Evolutionary conservation across 2,329 filamentous ascomycete genomes (phyloP).

Genomic region (Pseudogymnoascus sp.): DNA sequence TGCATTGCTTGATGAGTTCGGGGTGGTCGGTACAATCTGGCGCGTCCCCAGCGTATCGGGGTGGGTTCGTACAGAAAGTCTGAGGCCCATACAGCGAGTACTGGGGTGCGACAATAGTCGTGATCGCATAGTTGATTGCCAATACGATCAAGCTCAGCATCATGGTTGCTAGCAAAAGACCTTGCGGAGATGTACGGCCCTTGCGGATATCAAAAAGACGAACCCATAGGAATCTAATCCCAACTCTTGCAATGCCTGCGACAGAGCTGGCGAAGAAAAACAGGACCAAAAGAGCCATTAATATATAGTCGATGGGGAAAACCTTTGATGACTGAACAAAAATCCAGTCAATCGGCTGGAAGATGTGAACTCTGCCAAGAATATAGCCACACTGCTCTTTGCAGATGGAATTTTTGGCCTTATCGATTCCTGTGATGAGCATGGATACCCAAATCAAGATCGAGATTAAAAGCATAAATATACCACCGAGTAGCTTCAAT

Average conservation of each 20-base stretch:
- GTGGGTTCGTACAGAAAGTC: slow-evolving; percentile 77
- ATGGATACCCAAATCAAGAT: slow-evolving; percentile 82
- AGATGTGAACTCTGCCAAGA: slow-evolving; percentile 77
- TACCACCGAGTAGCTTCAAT: slow-evolving; percentile 78
- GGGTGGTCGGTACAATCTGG: slow-evolving; percentile 69
- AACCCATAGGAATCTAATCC: slow-evolving; percentile 95
- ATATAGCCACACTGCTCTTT: slow-evolving; percentile 89
- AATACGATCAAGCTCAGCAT: slow-evolving; percentile 84
- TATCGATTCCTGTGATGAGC: slow-evolving; percentile 93
- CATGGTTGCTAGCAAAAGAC: slow-evolving; percentile 82
- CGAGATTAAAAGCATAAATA: slow-evolving; percentile 68
- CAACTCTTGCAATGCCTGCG: slow-evolving; percentile 75
- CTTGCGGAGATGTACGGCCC: slow-evolving; percentile 84
- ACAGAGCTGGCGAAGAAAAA: slow-evolving; percentile 87
- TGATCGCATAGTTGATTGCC: slow-evolving; percentile 85
- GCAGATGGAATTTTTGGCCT: slow-evolving; percentile 91
- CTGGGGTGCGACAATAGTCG: slow-evolving; percentile 91
- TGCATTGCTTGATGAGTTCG: slow-evolving; percentile 73
- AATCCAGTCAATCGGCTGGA: slow-evolving; percentile 91
- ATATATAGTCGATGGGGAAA: slow-evolving; percentile 87
- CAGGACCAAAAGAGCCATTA: slow-evolving; percentile 78
- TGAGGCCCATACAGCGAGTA: slow-evolving; percentile 93
- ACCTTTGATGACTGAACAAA: slow-evolving; percentile 73
- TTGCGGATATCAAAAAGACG: slow-evolving; percentile 85
- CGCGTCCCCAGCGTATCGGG: slow-evolving; percentile 54